Conservation (phyloP, 2,329 filamentous ascomycete species). For the Sporothrix protearum region DNA sequence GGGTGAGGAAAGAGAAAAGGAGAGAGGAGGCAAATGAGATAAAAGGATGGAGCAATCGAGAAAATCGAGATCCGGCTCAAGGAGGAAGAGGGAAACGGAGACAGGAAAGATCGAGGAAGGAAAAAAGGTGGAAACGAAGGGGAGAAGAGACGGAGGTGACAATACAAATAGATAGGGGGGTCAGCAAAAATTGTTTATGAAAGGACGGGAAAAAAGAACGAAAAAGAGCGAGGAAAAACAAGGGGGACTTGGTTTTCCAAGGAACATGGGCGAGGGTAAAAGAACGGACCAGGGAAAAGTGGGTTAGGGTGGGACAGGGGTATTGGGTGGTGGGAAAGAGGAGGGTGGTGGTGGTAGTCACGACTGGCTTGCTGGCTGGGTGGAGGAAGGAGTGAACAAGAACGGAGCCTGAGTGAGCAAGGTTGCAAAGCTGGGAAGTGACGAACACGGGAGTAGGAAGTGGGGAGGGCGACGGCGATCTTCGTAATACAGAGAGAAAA, state of each 20-base stretch:
- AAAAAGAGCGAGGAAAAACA: constrained; percentile 9
- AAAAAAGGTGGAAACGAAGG: not conserved
- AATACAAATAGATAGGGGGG: constrained; percentile 2
- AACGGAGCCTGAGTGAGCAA: constrained; percentile 1
- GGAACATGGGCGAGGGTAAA: constrained; percentile 18
- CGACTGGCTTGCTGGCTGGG: not conserved
- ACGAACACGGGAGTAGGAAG: constrained; percentile 7
- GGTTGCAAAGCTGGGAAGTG: not conserved
- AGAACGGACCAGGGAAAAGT: constrained; percentile 18
- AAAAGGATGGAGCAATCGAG: not conserved
- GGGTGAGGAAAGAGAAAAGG: not conserved
- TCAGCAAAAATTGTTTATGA: constrained; percentile 21
- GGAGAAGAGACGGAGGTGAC: not conserved
- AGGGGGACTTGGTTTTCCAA: constrained; percentile 10
- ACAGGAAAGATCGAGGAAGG: not conserved
- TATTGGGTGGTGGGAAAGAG: not conserved
- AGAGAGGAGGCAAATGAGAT: constrained; percentile 4
- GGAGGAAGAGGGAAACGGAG: not conserved
- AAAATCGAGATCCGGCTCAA: not conserved
- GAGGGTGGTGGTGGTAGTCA: not conserved
- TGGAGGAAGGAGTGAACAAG: not conserved
- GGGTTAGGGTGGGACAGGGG: constrained; percentile 15
- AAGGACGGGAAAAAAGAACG: not conserved
- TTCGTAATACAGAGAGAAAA: not conserved
- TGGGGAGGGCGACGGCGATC: not conserved